Base-by-base conservation (phyloP, 2,329 filamentous ascomycete species). In the Alternaria triticimaculans region DNA sequence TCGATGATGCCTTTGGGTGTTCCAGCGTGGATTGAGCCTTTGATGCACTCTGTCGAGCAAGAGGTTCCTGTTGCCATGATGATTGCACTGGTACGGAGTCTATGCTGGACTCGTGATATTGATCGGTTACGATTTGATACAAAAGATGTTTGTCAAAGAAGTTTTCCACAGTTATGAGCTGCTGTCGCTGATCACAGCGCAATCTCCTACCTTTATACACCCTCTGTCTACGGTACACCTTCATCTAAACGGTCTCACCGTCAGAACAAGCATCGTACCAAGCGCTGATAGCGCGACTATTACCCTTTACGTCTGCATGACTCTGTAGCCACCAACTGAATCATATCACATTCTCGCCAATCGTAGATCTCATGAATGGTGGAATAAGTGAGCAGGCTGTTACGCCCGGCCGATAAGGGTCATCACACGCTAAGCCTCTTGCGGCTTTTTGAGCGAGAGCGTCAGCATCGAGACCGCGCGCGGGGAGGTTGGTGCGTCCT, bases 1-100 rank as follows among this genome's bases (percentile, higher is more conserved):
- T 70, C 64, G 30, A 63, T 60, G 6, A 20, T 67, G 20, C 72
- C 72, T 37, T 62, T 64, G 26, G 72, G 72, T 69, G 74, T 64
- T 55, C 80, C 80, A 12, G 65, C 56, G 59, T 81, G 78, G 65
- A 81, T 78, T 20, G 72, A 77, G 63, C 80, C 80, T 53, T 72
- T 73, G 66, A 75, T 75, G 60, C 72, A 75, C 55, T 72, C 71
- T 3, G 49, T 51, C 33, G 50, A 55, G 54, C 63, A 70, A 28
- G 62, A 37, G 3, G 60, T 21, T 21, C 14, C 44, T 64, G 63
- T 64, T 20, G 41, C 15, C 56, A 53, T 33, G 50, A 14, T 55
- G 26, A 5, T 5, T 60, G 20, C 15, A 10, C 14, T 23, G 28
- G 28, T 23, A 30, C 4, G 18, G n/a, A 50, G 26, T 4, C 12